phyloP scores from a whole-genome alignment of 2,329 filamentous ascomycete species.

The Aphanocladium album region DNA sequence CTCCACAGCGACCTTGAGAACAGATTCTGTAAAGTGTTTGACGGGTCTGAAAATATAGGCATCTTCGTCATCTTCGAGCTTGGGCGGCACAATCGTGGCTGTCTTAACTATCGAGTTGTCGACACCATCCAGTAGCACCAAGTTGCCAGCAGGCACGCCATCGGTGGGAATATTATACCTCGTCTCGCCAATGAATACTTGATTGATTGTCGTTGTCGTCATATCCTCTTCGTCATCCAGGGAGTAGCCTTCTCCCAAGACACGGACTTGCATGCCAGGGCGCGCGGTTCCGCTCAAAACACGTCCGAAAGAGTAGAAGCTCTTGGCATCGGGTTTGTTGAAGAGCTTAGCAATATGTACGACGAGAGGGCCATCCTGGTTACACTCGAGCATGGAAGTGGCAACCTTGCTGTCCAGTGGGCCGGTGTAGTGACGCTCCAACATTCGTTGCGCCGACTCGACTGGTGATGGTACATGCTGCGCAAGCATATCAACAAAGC shows the following conservation, averaged over 20 bases:
- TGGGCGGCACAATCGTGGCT: slow-evolving; percentile 78
- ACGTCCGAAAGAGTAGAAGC: slow-evolving; percentile 83
- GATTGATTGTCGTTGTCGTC: slow-evolving; percentile 75
- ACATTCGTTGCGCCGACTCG: slow-evolving; percentile 67
- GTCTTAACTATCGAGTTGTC: slow-evolving; percentile 99
- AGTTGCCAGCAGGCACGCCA: slow-evolving; percentile 89
- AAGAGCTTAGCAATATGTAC: slow-evolving; percentile 91
- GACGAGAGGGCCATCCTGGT: slow-evolving; percentile 87
- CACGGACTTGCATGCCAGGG: slow-evolving; percentile 76
- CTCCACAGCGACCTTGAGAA: slow-evolving; percentile 96
- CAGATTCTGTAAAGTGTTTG: slow-evolving; percentile 91
- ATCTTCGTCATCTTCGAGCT: slow-evolving; percentile 80
- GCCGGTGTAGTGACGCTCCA: slow-evolving; percentile 89
- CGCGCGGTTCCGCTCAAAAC: slow-evolving; percentile 88
- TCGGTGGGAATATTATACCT: slow-evolving; percentile 89
- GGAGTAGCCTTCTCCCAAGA: slow-evolving; percentile 92
- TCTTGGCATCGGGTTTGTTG: slow-evolving; percentile 83
- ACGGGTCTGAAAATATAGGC: slow-evolving; percentile 94
- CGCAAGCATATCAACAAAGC: slow-evolving; percentile 94
- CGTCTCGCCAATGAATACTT: slow-evolving; percentile 87
- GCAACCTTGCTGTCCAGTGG: slow-evolving; percentile 78
- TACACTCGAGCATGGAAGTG: slow-evolving; percentile 72
- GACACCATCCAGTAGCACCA: slow-evolving; percentile 84
- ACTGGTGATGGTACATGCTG: slow-evolving; percentile 83
- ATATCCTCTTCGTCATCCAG: slow-evolving; percentile 98